phyloP scores from a whole-genome alignment of 164 flowering plant species.

The Macadamia tetraphylla region DNA sequence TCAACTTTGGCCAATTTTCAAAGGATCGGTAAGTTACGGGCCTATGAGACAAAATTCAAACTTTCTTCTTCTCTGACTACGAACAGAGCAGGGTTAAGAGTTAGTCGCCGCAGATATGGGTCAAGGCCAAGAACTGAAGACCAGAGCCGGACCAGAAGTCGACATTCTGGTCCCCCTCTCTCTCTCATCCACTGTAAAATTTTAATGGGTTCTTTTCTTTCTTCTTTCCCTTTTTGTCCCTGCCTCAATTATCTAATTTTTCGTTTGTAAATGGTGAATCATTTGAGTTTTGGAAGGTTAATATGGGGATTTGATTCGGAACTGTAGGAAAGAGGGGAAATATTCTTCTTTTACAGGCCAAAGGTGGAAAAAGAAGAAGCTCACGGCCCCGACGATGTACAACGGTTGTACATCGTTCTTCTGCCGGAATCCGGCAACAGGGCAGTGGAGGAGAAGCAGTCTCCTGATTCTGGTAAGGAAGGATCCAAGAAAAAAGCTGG shows the following conservation, averaged over 20 bases:
- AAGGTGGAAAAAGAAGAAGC: constrained; percentile 69
- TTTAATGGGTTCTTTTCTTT: too few species aligned
- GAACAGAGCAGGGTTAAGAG: too few species aligned
- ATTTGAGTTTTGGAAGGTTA: not conserved
- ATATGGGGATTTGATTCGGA: not conserved
- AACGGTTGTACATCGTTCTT: constrained; percentile 56
- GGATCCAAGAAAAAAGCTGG: constrained; percentile 20
- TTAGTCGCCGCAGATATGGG: constrained; percentile 25
- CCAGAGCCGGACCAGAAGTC: constrained; percentile 31
- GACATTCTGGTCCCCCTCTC: constrained; percentile 41
- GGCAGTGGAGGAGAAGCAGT: constrained; percentile 45
- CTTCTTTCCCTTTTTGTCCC: too few species aligned
- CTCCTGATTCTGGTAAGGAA: constrained; percentile 51
- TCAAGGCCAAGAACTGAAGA: constrained; percentile 46
- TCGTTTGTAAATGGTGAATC: not conserved
- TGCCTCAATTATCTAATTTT: too few species aligned
- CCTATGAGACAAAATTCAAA: too few species aligned
- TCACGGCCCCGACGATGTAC: constrained; percentile 55
- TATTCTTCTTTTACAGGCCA: constrained; percentile 80
- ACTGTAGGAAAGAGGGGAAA: constrained; percentile 69
- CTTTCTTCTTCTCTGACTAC: too few species aligned
- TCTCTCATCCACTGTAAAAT: not conserved
- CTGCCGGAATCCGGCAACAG: constrained; percentile 60
- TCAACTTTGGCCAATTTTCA: too few species aligned
- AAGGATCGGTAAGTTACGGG: too few species aligned